Base-by-base conservation (phyloP, 192 early-diverging fungal genomes). In the Coemansia sp. region DNA sequence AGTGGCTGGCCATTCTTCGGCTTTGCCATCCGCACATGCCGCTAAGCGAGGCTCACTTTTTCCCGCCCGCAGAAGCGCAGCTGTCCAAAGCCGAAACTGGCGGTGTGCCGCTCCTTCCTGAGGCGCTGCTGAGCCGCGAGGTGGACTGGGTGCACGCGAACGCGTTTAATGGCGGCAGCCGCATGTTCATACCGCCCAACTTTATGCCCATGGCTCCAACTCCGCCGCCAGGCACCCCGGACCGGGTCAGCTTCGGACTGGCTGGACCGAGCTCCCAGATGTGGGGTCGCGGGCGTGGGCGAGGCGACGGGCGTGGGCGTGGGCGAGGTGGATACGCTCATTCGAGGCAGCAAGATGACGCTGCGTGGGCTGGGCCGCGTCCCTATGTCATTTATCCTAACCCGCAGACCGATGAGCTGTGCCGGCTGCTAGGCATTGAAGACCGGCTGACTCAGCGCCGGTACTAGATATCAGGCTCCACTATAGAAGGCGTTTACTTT, bases 371-470 rank as follows among this genome's bases (percentile, higher is more conserved):
- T 15, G 74, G 62, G 17, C 67, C 73, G 29, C 65, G 49, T 19
- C 77, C 77, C 17, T 39, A 76, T 11, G 54, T 70, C 19, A 56
- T 84, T 14, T 89, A 90, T 35, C 67, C 86, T 6, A 98, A 97
- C 71, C 94, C 94, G 3, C 96, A 98, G 74, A 97, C 94, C 7
- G 85, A 77, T 4, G 82, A 68, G 10, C 90, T 97, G 51, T 94
- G 93, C 71, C 65, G 81, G 0, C 73, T 91, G 76, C 45, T 96
- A 10, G 85, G 86, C 15, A 85, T 97, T 12, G 47, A 72, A 32
- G 76, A 83, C 53, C 39, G 15, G n/a, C 37, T 83, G 58, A 83
- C 80, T 11, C 75, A 71, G 49, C 76, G 65, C 24, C 70, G 56
- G 0, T 36, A 58, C 37, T 57, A 66, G 35, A 32, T 6, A 56